Conservation (phyloP, 179 eudicot genomes). For the Amaranthus tricolor region DNA sequence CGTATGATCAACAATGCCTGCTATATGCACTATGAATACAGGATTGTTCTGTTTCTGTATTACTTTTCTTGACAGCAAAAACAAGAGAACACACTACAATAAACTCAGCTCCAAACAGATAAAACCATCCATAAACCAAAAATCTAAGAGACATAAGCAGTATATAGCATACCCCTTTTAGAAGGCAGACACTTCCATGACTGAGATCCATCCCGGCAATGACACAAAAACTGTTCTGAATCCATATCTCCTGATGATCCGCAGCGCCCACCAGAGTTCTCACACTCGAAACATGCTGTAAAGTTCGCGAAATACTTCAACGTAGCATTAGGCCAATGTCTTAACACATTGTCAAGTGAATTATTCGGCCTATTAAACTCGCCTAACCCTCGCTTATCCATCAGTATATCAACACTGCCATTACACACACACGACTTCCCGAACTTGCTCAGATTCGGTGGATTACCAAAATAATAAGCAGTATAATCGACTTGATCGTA, state of each 20-base stretch:
- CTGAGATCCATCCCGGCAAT: not conserved
- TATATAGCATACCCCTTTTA: not conserved
- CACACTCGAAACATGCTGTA: constrained; percentile 12
- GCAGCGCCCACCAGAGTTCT: constrained; percentile 12
- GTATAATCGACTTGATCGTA: not conserved
- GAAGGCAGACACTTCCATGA: not conserved
- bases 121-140: too few species aligned
- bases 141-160: too few species aligned
- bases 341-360: not conserved
- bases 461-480: constrained; percentile 6
- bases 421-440: not conserved
- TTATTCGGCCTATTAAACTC: not conserved
- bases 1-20: too few species aligned
- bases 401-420: not conserved
- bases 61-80: too few species aligned
- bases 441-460: not conserved
- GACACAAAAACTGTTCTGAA: not conserved
- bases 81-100: too few species aligned
- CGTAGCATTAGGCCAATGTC: not conserved
- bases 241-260: not conserved
- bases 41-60: too few species aligned
- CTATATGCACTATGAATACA: too few species aligned
- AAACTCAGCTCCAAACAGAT: too few species aligned
- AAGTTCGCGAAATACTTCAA: constrained; percentile 3
- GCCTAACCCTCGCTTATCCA: not conserved